Base-by-base conservation (phyloP, 495 filamentous ascomycete genomes). In the Pyrenula aspistea region DNA sequence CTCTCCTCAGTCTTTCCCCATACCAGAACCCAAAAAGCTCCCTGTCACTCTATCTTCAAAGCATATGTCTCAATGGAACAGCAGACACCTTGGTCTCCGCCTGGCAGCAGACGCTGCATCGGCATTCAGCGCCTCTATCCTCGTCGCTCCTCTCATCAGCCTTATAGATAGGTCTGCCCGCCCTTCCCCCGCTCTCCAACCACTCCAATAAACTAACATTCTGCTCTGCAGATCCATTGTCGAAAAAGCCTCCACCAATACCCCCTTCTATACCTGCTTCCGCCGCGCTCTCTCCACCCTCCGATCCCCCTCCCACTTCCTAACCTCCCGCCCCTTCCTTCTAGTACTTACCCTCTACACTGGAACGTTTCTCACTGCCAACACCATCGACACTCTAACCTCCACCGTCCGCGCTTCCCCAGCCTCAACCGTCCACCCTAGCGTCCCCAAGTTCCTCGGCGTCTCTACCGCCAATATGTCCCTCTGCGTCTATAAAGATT, bases 401-500 rank as follows among this genome's bases (percentile, higher is more conserved):
- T 85, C 88, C 2, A 91, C 87, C 1, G 58, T 82, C 22, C 71
- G 72, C 55, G 70, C 79, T 64, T 70, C 74, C 31, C 71, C 84
- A 53, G 73, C 80, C 56, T 66, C 81, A 0, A 71, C 73, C 61
- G 80, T 86, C 36, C 91, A 88, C 1, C 73, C 84, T 1, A 90
- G 89, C 51, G 79, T 83, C 2, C 68, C 80, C 54, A 97, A 97
- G 66, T 97, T 97, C 72, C 73, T 84, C 61, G 83, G 87, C 56
- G 95, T 91, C 4, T 77, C 73, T 22, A 74, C 82, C n/a, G 85
- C 90, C 53, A 97, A 97, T 71, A 87, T 97, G 74, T 77, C 83
- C 2, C 82, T 97, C 24, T 91, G 91, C 71, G 84, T 96, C 24
- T 88, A 93, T 79, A 97, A 97, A 68, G 92, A 97, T 71, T 84